Evolutionary conservation across 371 early-diverging fungal genomes (phyloP), one percentile per base, ranked within the genome.

Genomic region (Zancudomyces culisetae): DNA sequence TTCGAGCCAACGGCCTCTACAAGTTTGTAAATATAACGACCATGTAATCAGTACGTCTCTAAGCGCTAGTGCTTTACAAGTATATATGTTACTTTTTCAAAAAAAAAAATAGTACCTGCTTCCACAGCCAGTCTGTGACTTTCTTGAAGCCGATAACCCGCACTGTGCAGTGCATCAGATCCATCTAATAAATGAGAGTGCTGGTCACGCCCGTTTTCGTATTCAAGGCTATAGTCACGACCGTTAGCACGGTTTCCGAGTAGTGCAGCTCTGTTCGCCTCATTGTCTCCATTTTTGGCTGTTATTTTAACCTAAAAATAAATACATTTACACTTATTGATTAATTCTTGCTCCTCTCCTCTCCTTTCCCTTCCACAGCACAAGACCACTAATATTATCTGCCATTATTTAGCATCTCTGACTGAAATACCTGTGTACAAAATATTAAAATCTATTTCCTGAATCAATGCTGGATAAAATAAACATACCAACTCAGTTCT

Each of bases 41-140:
- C 45, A 28, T 35, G 8, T 10, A 60, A 20, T 28, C 22, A 27
- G 24, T 4, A 21, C 28, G 40, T 19, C 27, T 1, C 27, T 40
- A n/a, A 40, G 52, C 49, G 52, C 12, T 19, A 27, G 23, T 15
- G 15, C 15, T 10, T 15, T 35, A 15, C 35, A 35, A 35, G 10
- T 35, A 10, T 35, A 35, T 35, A 6, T 35, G 6, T 35, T 35
- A 35, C 35, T 10, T 10, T 6, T 6, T 15, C 35, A 35, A 42
- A 27, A 22, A 19, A 28, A 27, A 23, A n/a, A 21, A 19, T 59
- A 57, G 8, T 45, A 75, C 79, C 81, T 18, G 92, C 87, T 56
- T 96, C 93, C 29, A 93, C 63, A 10, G 94, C 96, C 46, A 91
- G 58, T 30, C 87, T 74, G 61, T 88, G 90, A 26, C 87, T 85